Evolutionary conservation across 108 stramenopile species (phyloP).

Genomic region (Cylindrotheca closterium): DNA sequence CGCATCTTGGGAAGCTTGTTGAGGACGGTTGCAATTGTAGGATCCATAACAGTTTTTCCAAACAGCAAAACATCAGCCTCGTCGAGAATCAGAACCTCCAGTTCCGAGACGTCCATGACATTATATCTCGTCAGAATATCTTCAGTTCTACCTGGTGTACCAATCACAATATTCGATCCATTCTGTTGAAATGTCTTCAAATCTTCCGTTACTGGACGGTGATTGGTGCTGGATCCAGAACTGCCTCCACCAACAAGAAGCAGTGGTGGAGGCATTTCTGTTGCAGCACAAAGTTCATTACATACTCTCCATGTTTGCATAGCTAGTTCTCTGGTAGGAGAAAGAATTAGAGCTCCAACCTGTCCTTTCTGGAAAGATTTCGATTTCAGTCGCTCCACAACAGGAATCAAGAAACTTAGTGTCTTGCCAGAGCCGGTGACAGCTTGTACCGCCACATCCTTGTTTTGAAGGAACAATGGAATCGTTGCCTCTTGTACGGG

Average conservation of each 20-base stretch:
- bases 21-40: conserved; percentile 82
- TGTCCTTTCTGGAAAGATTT: conserved; percentile 48
- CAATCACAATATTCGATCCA: conserved; percentile 88
- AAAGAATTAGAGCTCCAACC: conserved; percentile 81
- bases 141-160: conserved; percentile 94
- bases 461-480: conserved; percentile 92
- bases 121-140: conserved; percentile 88
- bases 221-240: conserved; percentile 30
- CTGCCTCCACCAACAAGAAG: conserved; percentile 70
- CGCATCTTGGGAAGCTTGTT: conserved; percentile 90
- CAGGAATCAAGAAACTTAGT: conserved; percentile 94
- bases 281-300: conserved; percentile 54
- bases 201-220: conserved; percentile 78
- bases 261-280: conserved; percentile 56
- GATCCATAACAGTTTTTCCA: conserved; percentile 73
- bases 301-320: conserved; percentile 84
- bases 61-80: conserved; percentile 91
- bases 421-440: conserved; percentile 98
- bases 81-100: conserved; percentile 93
- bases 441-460: conserved; percentile 97
- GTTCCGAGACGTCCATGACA: conserved; percentile 72
- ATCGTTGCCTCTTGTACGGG: conserved; percentile 94
- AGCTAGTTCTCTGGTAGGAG: conserved; percentile 96
- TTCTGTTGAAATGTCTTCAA: conserved; percentile 62
- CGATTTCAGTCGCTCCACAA: conserved; percentile 86